Percentiles rank a stretch among this genome's conserved stretches.
Conservation (phyloP, 2,329 filamentous ascomycete species). For the Huntiella decipiens region DNA sequence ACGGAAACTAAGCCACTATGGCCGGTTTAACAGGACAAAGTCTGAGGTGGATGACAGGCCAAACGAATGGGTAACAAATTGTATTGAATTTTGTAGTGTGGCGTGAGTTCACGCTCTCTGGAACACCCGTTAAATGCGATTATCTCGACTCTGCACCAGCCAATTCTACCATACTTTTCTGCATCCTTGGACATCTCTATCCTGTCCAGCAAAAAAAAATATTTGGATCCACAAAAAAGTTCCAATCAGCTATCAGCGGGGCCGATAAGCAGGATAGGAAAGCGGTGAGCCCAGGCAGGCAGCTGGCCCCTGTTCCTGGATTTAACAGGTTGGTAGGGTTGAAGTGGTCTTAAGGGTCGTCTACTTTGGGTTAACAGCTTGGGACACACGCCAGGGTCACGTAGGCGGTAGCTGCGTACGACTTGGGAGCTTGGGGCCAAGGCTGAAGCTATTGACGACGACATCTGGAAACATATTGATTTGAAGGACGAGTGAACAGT, state of each 20-base stretch:
- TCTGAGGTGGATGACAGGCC: no score
- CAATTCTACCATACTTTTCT: neutral
- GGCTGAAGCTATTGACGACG: conserved; percentile 9
- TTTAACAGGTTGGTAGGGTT: neutral
- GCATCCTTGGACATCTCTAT: conserved; percentile 5
- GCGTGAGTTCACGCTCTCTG: no score
- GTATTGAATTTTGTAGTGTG: no score
- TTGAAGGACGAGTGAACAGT: neutral
- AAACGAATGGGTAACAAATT: no score
- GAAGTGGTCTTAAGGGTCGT: no score
- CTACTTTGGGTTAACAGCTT: neutral
- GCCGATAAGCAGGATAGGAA: conserved; percentile 7
- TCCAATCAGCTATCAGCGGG: conserved; percentile 11
- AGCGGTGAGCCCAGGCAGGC: conserved; percentile 19
- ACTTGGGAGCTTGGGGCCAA: neutral
- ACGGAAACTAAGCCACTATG: no score
- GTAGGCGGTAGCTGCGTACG: neutral
- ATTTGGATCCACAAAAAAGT: conserved; percentile 11
- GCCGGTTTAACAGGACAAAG: no score
- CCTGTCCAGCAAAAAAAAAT: conserved; percentile 11
- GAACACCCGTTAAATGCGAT: no score
- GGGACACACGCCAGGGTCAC: no score
- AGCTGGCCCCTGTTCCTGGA: neutral
- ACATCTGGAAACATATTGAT: conserved; percentile 1
- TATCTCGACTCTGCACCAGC: no score